phyloP scores from a whole-genome alignment of 495 filamentous ascomycete genomes.

The Daldinia decipiens region DNA sequence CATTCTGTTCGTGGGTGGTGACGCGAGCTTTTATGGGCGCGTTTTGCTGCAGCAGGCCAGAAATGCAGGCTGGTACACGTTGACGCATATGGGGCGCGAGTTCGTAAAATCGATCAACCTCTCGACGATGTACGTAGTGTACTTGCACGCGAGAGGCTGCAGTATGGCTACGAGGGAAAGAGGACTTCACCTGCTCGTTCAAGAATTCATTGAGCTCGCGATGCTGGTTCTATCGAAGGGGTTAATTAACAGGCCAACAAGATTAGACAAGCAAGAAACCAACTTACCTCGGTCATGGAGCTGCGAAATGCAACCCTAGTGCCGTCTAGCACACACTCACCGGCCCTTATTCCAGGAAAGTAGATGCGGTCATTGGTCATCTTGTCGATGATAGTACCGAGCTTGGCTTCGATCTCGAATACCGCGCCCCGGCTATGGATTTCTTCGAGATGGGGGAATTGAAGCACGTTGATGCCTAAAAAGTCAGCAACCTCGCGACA shows the following conservation, averaged over 20 bases:
- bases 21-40: conserved; percentile 78
- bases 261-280: conserved; percentile 2
- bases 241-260: conserved; percentile 12
- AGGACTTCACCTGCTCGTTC: conserved; percentile 70
- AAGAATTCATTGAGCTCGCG: conserved; percentile 79
- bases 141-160: conserved; percentile 68
- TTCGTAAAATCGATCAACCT: conserved; percentile 84
- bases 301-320: conserved; percentile 73
- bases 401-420: conserved; percentile 91
- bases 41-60: conserved; percentile 62
- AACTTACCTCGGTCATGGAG: conserved; percentile 83
- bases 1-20: conserved; percentile 79
- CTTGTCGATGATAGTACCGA: conserved; percentile 81
- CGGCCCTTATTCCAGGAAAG: conserved; percentile 66
- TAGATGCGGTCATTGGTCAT: conserved; percentile 71
- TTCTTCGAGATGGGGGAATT: conserved; percentile 65
- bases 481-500: conserved; percentile 77
- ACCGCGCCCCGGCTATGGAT: conserved; percentile 67
- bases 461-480: conserved; percentile 73
- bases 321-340: conserved; percentile 70
- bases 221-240: conserved; percentile 72
- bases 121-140: conserved; percentile 80
- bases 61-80: conserved; percentile 57
- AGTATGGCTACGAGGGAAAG: conserved; percentile 58
- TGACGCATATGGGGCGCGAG: conserved; percentile 66